Evolutionary conservation across 106 monocot species (phyloP).

Genomic region (Acanthochlamys bracteata): DNA sequence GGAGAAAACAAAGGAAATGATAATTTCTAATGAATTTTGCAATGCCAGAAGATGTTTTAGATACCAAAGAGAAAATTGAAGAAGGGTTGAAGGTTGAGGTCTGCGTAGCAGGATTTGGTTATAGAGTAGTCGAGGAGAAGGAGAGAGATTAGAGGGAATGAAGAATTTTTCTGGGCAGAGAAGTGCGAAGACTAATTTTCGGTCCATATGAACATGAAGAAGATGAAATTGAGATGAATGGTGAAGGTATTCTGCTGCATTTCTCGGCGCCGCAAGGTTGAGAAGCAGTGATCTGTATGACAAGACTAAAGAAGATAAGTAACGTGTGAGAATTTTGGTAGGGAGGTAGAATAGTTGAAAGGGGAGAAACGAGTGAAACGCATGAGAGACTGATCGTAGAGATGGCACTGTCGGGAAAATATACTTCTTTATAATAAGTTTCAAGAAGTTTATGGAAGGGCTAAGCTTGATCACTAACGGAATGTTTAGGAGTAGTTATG

Average conservation of each 20-base stretch:
- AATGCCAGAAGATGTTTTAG: no score
- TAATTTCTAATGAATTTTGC: no score
- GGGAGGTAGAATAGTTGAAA: background rate
- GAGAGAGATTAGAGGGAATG: slow-evolving; percentile 22
- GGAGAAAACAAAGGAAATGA: no score
- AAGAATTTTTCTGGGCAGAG: slow-evolving; percentile 27
- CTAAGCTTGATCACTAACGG: background rate
- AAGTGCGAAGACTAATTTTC: slow-evolving; percentile 50
- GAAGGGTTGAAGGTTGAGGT: slow-evolving; percentile 13
- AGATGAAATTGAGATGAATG: slow-evolving; percentile 45
- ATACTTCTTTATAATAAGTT: background rate
- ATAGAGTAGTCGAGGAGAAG: slow-evolving; percentile 60
- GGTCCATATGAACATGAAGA: slow-evolving; percentile 51
- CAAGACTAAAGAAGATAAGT: background rate
- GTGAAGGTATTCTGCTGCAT: slow-evolving; percentile 64
- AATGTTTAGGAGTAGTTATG: no score
- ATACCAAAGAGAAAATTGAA: slow-evolving; percentile 38
- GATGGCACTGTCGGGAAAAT: no score
- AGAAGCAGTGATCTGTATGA: slow-evolving; percentile 5
- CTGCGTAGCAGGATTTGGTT: slow-evolving; percentile 27
- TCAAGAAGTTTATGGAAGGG: slow-evolving; percentile 6
- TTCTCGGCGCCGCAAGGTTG: slow-evolving; percentile 30
- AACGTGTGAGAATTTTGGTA: no score
- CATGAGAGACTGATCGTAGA: slow-evolving; percentile 1
- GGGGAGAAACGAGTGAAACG: background rate